A percentile compares a stretch with the other conserved stretches of the same genome.
Evolutionary conservation across 768 basidiomycete species (phyloP).

Genomic region (Obba rivulosa): DNA sequence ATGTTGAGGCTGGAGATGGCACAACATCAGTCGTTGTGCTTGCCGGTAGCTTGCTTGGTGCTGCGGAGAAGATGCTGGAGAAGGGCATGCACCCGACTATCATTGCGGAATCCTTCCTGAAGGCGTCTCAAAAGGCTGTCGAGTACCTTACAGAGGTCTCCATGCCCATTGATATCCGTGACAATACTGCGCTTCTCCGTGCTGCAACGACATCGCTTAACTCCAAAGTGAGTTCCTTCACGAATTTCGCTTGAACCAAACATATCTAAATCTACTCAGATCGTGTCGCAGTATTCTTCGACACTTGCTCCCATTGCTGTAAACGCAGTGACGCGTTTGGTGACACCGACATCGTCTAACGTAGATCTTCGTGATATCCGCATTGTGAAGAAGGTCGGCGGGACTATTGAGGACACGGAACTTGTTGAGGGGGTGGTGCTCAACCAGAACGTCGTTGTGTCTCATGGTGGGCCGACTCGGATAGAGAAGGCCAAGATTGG

Average conservation of each 20-base stretch:
- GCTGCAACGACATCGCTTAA: slow-evolving; percentile 95
- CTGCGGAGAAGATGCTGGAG: slow-evolving; percentile 93
- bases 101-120: slow-evolving; percentile 93
- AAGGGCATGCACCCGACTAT: slow-evolving; percentile 98
- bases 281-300: slow-evolving; percentile 98
- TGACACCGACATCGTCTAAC: slow-evolving; percentile 84
- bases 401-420: slow-evolving; percentile 98
- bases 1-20: slow-evolving; percentile 97
- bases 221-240: slow-evolving; percentile 64
- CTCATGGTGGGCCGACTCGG: slow-evolving; percentile 89
- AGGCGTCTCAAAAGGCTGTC: slow-evolving; percentile 87
- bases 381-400: slow-evolving; percentile 96
- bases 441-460: slow-evolving; percentile 87
- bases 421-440: slow-evolving; percentile 95
- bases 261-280: slow-evolving; percentile 39
- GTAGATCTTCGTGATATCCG: slow-evolving; percentile 96
- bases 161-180: slow-evolving; percentile 84
- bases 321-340: slow-evolving; percentile 88
- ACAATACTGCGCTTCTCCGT: slow-evolving; percentile 77
- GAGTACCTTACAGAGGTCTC: slow-evolving; percentile 93
- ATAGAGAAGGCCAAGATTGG: slow-evolving; percentile 99
- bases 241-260: background rate
- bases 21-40: slow-evolving; percentile 97
- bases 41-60: slow-evolving; percentile 87
- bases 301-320: slow-evolving; percentile 98